A percentile compares a stretch with the other conserved stretches of the same genome.
phyloP scores from a whole-genome alignment of 1,284 basidiomycete genomes.

The Marasmius tenuissimus region DNA sequence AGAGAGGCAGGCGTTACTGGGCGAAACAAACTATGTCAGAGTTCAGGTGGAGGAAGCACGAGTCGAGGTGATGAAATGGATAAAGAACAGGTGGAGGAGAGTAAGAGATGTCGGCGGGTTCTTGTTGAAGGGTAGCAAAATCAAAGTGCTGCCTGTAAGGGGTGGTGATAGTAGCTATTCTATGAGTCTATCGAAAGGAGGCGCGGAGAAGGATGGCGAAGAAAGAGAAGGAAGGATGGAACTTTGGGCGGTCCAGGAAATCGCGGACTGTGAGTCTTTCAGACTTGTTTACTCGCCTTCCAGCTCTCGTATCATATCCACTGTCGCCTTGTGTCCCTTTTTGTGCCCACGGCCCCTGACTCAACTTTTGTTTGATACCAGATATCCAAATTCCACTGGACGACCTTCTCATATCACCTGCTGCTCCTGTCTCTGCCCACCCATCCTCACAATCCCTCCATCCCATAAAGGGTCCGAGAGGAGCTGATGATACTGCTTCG shows the following conservation, averaged over 20 bases:
- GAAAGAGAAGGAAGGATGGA: constrained; percentile 45
- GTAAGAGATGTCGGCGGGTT: constrained; percentile 11
- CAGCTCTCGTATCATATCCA: not conserved
- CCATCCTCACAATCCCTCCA: constrained; percentile 21
- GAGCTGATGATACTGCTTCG: not conserved
- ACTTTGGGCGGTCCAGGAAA: constrained; percentile 86
- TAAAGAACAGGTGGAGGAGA: constrained; percentile 7
- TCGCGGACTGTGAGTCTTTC: constrained; percentile 68
- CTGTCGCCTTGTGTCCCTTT: not conserved
- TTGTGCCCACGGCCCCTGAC: not conserved
- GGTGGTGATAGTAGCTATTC: not conserved
- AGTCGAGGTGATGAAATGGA: constrained; percentile 10
- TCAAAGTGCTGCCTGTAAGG: not conserved
- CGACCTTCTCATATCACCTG: constrained; percentile 57
- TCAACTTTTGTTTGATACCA: constrained; percentile 27
- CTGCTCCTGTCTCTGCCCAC: constrained; percentile 11
- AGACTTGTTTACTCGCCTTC: constrained; percentile 1
- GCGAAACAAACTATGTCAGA: constrained; percentile 9
- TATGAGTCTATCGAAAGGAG: constrained; percentile 70
- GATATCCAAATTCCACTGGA: constrained; percentile 79
- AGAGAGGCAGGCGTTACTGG: constrained; percentile 1
- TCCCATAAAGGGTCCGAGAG: constrained; percentile 19
- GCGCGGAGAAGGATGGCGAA: constrained; percentile 57
- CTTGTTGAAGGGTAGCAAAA: constrained; percentile 60
- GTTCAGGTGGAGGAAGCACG: constrained; percentile 11